Evolutionary conservation across 1,284 basidiomycete genomes (phyloP).

Genomic region (Irpex lacteus): DNA sequence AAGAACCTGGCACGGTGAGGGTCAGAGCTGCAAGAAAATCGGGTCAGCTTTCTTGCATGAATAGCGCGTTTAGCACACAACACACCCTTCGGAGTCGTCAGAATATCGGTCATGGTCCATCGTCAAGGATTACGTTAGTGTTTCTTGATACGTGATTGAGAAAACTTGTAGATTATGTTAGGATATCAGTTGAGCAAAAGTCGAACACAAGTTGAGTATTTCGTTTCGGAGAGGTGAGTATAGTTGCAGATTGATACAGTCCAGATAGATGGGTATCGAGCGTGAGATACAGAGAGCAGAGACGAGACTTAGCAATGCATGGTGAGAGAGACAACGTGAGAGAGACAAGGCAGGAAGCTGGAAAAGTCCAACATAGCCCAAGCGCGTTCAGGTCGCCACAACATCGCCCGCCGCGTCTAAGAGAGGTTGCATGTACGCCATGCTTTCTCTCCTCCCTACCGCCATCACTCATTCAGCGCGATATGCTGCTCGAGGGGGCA

Average conservation of each 20-base stretch:
- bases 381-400: not conserved
- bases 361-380: not conserved
- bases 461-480: not conserved
- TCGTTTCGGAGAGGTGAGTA: not conserved
- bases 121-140: not conserved
- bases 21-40: conserved; percentile 4
- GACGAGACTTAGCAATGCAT: conserved; percentile 7
- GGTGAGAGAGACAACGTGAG: not conserved
- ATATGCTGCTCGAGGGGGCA: conserved; percentile 13
- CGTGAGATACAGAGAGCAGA: conserved; percentile 3
- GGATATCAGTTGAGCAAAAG: not conserved
- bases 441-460: not conserved
- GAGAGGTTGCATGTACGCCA: not conserved
- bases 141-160: not conserved
- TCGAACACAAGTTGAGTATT: not conserved
- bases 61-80: not conserved
- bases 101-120: conserved; percentile 11
- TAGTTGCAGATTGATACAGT: not conserved
- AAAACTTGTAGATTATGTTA: not conserved
- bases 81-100: conserved; percentile 15
- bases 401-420: not conserved
- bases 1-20: not conserved
- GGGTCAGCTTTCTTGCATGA: not conserved
- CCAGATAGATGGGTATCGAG: not conserved
- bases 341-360: not conserved